phyloP scores from a whole-genome alignment of 2,329 filamentous ascomycete species.

The Sphaceloma murrayae region DNA sequence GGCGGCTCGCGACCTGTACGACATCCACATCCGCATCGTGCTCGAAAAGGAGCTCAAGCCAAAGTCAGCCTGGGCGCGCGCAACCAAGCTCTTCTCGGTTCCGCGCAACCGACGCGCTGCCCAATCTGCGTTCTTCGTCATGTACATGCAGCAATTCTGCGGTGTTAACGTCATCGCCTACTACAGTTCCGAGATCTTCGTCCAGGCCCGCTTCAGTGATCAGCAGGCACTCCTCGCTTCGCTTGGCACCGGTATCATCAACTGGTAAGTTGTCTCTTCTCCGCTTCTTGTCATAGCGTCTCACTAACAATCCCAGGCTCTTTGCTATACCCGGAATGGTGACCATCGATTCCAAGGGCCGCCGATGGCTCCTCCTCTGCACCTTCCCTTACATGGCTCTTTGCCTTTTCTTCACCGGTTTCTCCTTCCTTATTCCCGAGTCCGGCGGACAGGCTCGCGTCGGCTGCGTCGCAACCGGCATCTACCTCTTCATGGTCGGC shows the following conservation, averaged over 20 bases:
- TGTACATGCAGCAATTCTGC: slow-evolving; percentile 29
- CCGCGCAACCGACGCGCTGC: slow-evolving; percentile 27
- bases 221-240: slow-evolving; percentile 26
- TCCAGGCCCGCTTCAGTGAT: slow-evolving; percentile 22
- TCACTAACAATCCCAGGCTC: slow-evolving; percentile 17
- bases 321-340: slow-evolving; percentile 34
- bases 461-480: slow-evolving; percentile 32
- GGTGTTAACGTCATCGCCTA: slow-evolving; percentile 17
- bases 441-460: slow-evolving; percentile 22
- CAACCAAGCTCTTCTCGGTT: slow-evolving; percentile 26
- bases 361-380: slow-evolving; percentile 35
- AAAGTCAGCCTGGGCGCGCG: slow-evolving; percentile 16
- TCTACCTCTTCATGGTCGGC: slow-evolving; percentile 40
- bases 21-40: slow-evolving; percentile 22
- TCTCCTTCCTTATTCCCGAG: slow-evolving; percentile 16
- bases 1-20: slow-evolving; percentile 35
- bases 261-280: slow-evolving; percentile 23
- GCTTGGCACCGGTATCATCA: slow-evolving; percentile 27
- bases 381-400: slow-evolving; percentile 39
- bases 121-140: slow-evolving; percentile 27
- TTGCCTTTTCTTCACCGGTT: slow-evolving; percentile 37
- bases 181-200: slow-evolving; percentile 24
- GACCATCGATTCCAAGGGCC: slow-evolving; percentile 38
- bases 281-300: background rate
- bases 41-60: slow-evolving; percentile 17